Percentiles rank a stretch among this genome's conserved stretches.
These are phyloP conservation scores for Euphorbia schlechtendalii DNA, from an alignment of 441 rosid species.

Conservation along the genomic window DNA sequence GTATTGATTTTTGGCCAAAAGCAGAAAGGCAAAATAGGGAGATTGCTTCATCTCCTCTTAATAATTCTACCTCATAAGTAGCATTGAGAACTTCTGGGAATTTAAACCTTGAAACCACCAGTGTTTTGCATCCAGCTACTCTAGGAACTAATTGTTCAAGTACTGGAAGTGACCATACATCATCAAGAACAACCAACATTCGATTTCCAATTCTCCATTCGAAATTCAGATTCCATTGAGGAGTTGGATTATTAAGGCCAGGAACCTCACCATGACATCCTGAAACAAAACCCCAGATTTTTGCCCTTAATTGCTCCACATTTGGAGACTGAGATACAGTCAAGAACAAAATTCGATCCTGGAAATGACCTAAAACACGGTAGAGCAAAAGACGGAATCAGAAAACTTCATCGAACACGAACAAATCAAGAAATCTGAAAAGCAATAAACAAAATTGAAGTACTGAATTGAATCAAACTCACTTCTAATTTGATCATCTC, in stretches of 20 bases:
- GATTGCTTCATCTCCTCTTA: constrained; percentile 52
- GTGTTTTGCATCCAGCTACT: constrained; percentile 49
- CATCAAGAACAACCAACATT: constrained; percentile 61
- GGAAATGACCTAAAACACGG: constrained; percentile 41
- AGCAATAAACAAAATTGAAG: no score
- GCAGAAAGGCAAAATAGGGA: constrained; percentile 64
- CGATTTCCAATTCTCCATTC: constrained; percentile 20
- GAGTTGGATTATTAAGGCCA: constrained; percentile 14
- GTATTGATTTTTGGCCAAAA: constrained; percentile 51
- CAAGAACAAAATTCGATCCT: constrained; percentile 46
- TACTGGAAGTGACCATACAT: constrained; percentile 60
- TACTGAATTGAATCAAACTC: constrained; percentile 19
- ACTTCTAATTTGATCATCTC: constrained; percentile 58
- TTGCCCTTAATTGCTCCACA: constrained; percentile 36
- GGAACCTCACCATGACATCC: constrained; percentile 26
- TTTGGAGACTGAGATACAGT: constrained; percentile 83
- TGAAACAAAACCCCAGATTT: constrained; percentile 36
- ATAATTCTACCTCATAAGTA: constrained; percentile 49
- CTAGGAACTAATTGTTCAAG: constrained; percentile 46
- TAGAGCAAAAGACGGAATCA: neutral
- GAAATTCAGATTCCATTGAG: constrained; percentile 32
- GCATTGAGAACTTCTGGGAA: constrained; percentile 28
- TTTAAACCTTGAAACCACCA: constrained; percentile 65
- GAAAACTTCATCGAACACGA: no score
- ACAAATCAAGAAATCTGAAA: no score